Conservation (phyloP, 805 yeast species). For the Starmera caribaea region DNA sequence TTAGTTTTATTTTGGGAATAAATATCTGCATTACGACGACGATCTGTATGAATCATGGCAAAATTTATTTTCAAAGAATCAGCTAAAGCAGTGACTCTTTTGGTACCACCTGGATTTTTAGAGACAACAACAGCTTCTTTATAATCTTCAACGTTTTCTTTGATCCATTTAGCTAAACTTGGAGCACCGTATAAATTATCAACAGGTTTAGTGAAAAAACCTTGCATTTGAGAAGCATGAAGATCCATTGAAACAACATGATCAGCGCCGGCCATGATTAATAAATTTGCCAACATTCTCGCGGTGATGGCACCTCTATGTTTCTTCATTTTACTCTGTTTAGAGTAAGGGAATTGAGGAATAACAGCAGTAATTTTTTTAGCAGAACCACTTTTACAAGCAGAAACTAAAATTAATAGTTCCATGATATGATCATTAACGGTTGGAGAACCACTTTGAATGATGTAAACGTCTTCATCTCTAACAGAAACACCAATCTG, state of each 20-base stretch:
- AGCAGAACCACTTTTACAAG: conserved; percentile 98
- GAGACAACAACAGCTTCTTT: conserved; percentile 90
- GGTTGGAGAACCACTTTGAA: conserved; percentile 84
- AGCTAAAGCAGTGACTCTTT: conserved; percentile 96
- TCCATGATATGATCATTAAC: conserved; percentile 95
- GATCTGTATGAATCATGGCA: conserved; percentile 98
- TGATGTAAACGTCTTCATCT: conserved; percentile 93
- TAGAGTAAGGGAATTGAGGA: conserved; percentile 96
- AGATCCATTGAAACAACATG: conserved; percentile 97
- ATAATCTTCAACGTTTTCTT: conserved; percentile 80
- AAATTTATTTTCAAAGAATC: conserved; percentile 91
- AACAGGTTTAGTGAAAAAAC: conserved; percentile 94
- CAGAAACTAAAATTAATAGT: conserved; percentile 81
- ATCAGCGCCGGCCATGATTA: conserved; percentile 98
- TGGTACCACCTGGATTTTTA: conserved; percentile 99
- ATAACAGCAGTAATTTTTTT: conserved; percentile 90
- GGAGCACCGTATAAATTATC: conserved; percentile 97
- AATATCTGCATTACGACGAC: conserved; percentile 76
- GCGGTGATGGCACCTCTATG: conserved; percentile 99
- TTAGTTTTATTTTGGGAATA: conserved; percentile 30
- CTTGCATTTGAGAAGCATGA: conserved; percentile 97
- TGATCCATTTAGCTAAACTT: conserved; percentile 91
- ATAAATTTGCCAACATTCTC: conserved; percentile 89
- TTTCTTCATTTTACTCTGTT: conserved; percentile 96
- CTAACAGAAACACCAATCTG: conserved; percentile 92